Percentiles rank a stretch among this genome's conserved stretches.
These are phyloP conservation scores for Drosera spatulata DNA, from an alignment of 179 eudicot species.

Conservation along the genomic window DNA sequence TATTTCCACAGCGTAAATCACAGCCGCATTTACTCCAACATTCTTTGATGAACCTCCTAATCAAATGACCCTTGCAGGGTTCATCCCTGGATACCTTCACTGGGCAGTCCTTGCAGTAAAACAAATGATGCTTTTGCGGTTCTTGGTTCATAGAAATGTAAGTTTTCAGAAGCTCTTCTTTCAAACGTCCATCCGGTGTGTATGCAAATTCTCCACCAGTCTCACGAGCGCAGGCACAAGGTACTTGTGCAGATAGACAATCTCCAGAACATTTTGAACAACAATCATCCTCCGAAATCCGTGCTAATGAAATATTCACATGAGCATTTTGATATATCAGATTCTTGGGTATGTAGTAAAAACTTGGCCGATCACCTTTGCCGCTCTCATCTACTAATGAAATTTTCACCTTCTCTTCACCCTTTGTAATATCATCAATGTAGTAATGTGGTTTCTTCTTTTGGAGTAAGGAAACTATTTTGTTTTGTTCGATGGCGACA, in stretches of 20 bases:
- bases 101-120: conserved; percentile 70
- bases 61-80: conserved; percentile 59
- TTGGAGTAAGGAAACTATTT: conserved; percentile 11
- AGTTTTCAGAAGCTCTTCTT: conserved; percentile 40
- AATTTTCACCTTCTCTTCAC: conserved; percentile 56
- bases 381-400: conserved; percentile 47
- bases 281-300: conserved; percentile 66
- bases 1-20: conserved; percentile 30
- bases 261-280: conserved; percentile 60
- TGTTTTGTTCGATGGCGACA: conserved; percentile 7
- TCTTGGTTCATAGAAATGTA: conserved; percentile 24
- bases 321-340: conserved; percentile 69
- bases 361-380: conserved; percentile 46
- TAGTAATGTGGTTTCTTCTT: conserved; percentile 19
- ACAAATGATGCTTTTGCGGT: conserved; percentile 23
- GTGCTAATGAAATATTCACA: conserved; percentile 68
- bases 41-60: conserved; percentile 33
- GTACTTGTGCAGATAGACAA: conserved; percentile 46
- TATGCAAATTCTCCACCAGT: conserved; percentile 77
- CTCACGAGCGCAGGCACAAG: conserved; percentile 75
- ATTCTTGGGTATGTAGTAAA: conserved; percentile 64
- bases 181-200: conserved; percentile 47
- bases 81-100: conserved; percentile 44
- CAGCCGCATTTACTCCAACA: conserved; percentile 52
- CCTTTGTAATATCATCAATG: conserved; percentile 60